Evolutionary conservation across 2,329 filamentous ascomycete species (phyloP).

Genomic region (Diaporthe sp.): DNA sequence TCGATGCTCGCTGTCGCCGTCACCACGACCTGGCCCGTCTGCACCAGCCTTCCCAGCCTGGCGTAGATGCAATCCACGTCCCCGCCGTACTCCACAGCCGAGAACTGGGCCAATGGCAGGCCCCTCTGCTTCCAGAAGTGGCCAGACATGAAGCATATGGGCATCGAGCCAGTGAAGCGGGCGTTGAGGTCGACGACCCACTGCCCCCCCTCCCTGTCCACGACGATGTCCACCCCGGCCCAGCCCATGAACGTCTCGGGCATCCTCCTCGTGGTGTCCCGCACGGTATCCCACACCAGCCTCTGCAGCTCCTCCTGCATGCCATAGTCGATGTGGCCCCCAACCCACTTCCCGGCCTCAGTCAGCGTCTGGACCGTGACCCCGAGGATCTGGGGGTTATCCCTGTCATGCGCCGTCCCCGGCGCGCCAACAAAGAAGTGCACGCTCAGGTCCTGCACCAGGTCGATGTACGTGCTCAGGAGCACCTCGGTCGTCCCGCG

Average conservation of each 20-base stretch:
- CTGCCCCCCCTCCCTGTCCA: conserved; percentile 40
- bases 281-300: conserved; percentile 42
- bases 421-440: conserved; percentile 45
- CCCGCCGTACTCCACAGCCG: conserved; percentile 43
- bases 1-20: conserved; percentile 44
- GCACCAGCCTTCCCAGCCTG: conserved; percentile 37
- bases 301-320: conserved; percentile 39
- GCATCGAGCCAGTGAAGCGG: conserved; percentile 46
- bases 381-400: conserved; percentile 43
- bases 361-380: conserved; percentile 45
- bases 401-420: conserved; percentile 38
- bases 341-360: conserved; percentile 43
- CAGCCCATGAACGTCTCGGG: conserved; percentile 44
- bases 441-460: conserved; percentile 44
- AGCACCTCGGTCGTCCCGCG: conserved; percentile 43
- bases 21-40: conserved; percentile 42
- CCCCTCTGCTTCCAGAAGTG: conserved; percentile 44
- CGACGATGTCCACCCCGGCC: conserved; percentile 46
- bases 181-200: conserved; percentile 47
- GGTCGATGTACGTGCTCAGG: conserved; percentile 43
- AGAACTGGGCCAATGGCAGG: conserved; percentile 43
- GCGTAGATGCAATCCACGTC: conserved; percentile 42
- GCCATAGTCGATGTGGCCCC: conserved; percentile 45
- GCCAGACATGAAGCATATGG: conserved; percentile 45
- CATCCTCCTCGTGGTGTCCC: conserved; percentile 42